Evolutionary conservation across 495 filamentous ascomycete genomes (phyloP), one percentile per base, ranked within the genome.

Genomic region (Aspergillus sclerotiicarbonarius): DNA sequence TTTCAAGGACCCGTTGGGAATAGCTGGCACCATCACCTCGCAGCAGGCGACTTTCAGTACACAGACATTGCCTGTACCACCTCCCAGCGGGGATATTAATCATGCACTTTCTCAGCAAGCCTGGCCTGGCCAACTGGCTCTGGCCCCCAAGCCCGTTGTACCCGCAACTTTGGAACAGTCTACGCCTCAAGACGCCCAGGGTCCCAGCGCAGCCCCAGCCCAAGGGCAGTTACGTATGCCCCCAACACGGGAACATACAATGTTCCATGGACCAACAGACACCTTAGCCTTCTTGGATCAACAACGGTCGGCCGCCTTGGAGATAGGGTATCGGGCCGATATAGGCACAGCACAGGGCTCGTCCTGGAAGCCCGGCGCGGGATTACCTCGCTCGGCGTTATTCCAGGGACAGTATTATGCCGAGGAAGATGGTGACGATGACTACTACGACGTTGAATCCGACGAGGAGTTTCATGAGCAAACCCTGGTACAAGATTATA

Each of bases 1-100:
- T 41, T 97, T 98, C 81, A 97, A 96, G 71, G 85, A 93, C 56
- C 91, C 92, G 8, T 76, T 92, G 53, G 85, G 87, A 4, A 74
- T 84, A n/a, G 80, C 78, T 33, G 72, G 75, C 25, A 65, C 71
- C 31, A 72, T 73, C 62, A 66, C 68, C 44, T 65, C 71, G 19
- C 59, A 70, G 9, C 57, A 61, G 47, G 4, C 54, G 2, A 8
- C 18, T 6, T 63, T 61, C 3, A 60, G 63, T 51, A 32, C 56
- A 2, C 69, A 71, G 30, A 50, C 61, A 21, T 53, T 39, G 55
- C 37, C 63, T 10, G 44, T 65, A 0, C 61, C 63, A 18, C 35
- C 70, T 31, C 62, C 61, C 33, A 66, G 53, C 51, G 61, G 69
- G 12, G 67, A 63, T 35, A 53, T 60, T 19, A 30, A 50, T 32